Percentiles rank a stretch among this genome's conserved stretches.
phyloP scores from a whole-genome alignment of 2,329 filamentous ascomycete species.

The Neofusicoccum parvum region DNA sequence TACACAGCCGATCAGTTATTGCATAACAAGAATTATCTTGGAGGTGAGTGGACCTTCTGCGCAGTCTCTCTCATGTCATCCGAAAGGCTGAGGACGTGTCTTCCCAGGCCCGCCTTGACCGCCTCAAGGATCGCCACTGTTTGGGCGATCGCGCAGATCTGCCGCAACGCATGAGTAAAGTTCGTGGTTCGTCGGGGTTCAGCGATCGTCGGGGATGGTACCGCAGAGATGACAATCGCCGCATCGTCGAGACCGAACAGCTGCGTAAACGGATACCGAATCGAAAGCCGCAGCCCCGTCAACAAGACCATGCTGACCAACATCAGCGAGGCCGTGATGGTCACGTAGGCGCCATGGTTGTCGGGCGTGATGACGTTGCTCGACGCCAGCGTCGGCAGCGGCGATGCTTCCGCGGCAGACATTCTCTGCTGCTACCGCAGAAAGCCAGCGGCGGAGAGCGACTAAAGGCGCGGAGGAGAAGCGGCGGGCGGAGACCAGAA shows the following conservation, averaged over 20 bases:
- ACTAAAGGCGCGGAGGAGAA: background rate
- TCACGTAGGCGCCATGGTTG: slow-evolving; percentile 16
- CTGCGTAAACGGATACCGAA: slow-evolving; percentile 4
- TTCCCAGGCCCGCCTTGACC: slow-evolving; percentile 18
- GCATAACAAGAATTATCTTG: background rate
- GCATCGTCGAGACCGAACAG: slow-evolving; percentile 15
- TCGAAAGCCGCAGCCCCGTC: slow-evolving; percentile 1
- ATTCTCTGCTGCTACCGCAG: background rate
- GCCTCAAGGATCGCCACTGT: slow-evolving; percentile 9
- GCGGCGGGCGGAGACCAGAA: background rate
- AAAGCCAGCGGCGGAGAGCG: background rate
- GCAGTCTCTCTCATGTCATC: background rate
- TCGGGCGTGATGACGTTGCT: background rate
- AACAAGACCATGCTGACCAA: slow-evolving; percentile 1
- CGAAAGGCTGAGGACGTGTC: background rate
- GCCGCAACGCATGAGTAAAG: background rate
- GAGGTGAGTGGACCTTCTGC: background rate
- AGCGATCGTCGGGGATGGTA: background rate
- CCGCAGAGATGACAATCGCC: background rate
- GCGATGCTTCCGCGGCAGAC: background rate
- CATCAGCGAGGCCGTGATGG: background rate
- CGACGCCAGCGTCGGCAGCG: background rate
- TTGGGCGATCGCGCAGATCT: slow-evolving; percentile 21
- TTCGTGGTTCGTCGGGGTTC: background rate
- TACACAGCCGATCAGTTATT: background rate